Conservation (phyloP, 805 yeast genomes). For the Schwanniomyces sp. region DNA sequence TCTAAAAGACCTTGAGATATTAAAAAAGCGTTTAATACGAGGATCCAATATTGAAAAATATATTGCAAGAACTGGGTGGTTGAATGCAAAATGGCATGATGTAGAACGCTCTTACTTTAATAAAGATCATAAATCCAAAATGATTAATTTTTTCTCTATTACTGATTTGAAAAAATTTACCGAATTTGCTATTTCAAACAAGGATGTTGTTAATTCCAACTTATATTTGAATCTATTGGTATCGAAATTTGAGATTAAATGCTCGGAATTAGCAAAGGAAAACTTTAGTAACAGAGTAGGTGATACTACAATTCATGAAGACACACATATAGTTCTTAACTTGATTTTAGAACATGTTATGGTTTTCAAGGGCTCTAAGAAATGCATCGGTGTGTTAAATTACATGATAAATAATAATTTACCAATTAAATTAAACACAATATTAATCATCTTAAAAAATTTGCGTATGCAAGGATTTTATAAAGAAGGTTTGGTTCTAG, state of each 20-base stretch:
- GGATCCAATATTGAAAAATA: slow-evolving; percentile 33
- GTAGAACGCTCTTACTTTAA: slow-evolving; percentile 16
- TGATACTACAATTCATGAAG: slow-evolving; percentile 16
- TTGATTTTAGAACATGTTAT: slow-evolving; percentile 32
- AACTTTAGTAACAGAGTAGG: slow-evolving; percentile 6
- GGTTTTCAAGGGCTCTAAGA: slow-evolving; percentile 36
- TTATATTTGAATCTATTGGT: slow-evolving; percentile 36
- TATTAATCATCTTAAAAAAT: slow-evolving; percentile 27
- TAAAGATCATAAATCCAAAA: slow-evolving; percentile 19
- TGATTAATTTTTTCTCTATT: slow-evolving; percentile 31
- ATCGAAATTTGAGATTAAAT: slow-evolving; percentile 32
- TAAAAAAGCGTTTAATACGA: slow-evolving; percentile 21
- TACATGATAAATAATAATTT: slow-evolving; percentile 30
- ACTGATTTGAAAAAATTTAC: slow-evolving; percentile 24
- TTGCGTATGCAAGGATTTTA: slow-evolving; percentile 26
- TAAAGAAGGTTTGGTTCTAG: slow-evolving; percentile 34
- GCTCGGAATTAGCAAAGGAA: slow-evolving; percentile 8
- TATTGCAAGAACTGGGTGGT: slow-evolving; percentile 35
- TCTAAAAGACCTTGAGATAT: slow-evolving; percentile 7
- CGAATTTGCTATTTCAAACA: slow-evolving; percentile 17
- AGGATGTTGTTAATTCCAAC: slow-evolving; percentile 32
- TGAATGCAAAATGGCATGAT: slow-evolving; percentile 39
- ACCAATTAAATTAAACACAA: slow-evolving; percentile 20
- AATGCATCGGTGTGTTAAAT: slow-evolving; percentile 29
- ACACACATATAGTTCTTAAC: slow-evolving; percentile 26